Percentiles rank a stretch among this genome's conserved stretches.
These are phyloP conservation scores for Mycosarcoma maydis DNA, from an alignment of 1,284 basidiomycete species.

Conservation along the genomic window DNA sequence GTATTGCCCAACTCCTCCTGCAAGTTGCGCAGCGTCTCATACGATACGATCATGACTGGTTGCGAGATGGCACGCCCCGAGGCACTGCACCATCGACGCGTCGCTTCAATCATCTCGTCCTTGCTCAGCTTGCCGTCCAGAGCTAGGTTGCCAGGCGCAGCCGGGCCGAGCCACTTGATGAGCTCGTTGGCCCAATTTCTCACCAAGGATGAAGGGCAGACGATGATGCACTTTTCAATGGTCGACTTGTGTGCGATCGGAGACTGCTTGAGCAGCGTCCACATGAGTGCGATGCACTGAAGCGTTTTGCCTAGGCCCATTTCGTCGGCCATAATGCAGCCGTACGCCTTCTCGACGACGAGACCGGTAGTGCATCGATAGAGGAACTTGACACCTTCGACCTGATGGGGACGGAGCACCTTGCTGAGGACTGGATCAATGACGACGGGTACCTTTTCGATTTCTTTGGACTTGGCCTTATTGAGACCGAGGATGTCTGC, in stretches of 20 bases:
- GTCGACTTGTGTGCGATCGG: slow-evolving; percentile 84
- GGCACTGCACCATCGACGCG: slow-evolving; percentile 62
- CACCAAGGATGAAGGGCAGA: slow-evolving; percentile 94
- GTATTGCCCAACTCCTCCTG: slow-evolving; percentile 62
- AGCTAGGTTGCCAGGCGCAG: slow-evolving; percentile 61
- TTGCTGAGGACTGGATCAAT: slow-evolving; percentile 90
- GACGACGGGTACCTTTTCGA: slow-evolving; percentile 90
- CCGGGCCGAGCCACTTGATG: slow-evolving; percentile 62
- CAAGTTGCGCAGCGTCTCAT: slow-evolving; percentile 81
- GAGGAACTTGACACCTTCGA: slow-evolving; percentile 88
- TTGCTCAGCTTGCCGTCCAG: slow-evolving; percentile 64
- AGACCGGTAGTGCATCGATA: slow-evolving; percentile 95
- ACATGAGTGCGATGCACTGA: slow-evolving; percentile 94
- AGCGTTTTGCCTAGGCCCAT: slow-evolving; percentile 92
- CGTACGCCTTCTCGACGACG: slow-evolving; percentile 89
- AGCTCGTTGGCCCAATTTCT: slow-evolving; percentile 99
- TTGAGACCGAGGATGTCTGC: slow-evolving; percentile 79
- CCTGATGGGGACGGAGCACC: slow-evolving; percentile 62
- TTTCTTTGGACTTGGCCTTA: slow-evolving; percentile 43
- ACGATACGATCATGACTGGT: slow-evolving; percentile 95
- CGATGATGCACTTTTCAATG: slow-evolving; percentile 98
- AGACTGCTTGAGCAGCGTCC: slow-evolving; percentile 97
- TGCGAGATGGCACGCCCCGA: slow-evolving; percentile 60
- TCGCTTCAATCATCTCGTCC: slow-evolving; percentile 63
- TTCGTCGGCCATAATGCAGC: slow-evolving; percentile 99